Percentiles rank a stretch among this genome's conserved stretches.
These are phyloP conservation scores for Wallemia hederae DNA, from an alignment of 1,284 basidiomycete species.

Conservation along the genomic window DNA sequence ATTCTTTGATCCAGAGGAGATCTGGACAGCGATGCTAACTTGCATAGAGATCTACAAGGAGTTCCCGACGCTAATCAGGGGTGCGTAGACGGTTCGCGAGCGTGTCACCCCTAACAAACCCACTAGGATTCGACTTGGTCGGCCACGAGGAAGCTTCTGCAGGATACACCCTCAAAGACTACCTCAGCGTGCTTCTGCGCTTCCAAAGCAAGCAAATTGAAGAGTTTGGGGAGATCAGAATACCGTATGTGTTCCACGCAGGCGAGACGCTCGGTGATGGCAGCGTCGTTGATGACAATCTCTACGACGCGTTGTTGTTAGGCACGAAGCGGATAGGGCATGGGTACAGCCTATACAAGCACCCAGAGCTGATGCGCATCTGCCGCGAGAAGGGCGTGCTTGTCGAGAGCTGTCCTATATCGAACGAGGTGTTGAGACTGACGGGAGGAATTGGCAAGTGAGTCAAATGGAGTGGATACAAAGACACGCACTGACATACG, in stretches of 20 bases:
- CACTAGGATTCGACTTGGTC: constrained; percentile 43
- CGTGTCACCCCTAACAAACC: constrained; percentile 1
- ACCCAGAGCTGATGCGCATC: constrained; percentile 34
- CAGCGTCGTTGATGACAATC: constrained; percentile 32
- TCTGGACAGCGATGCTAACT: constrained; percentile 38
- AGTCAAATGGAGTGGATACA: background rate
- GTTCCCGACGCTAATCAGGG: constrained; percentile 40
- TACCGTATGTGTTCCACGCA: constrained; percentile 51
- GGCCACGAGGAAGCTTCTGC: constrained; percentile 26
- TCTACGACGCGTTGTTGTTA: constrained; percentile 45
- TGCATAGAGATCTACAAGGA: constrained; percentile 39
- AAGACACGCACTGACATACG: background rate
- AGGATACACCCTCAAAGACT: constrained; percentile 30
- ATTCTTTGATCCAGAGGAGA: constrained; percentile 25
- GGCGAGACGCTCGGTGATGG: constrained; percentile 42
- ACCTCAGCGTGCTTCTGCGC: constrained; percentile 28
- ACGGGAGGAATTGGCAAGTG: background rate
- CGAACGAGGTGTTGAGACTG: background rate
- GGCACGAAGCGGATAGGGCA: constrained; percentile 51
- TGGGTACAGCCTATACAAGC: constrained; percentile 32
- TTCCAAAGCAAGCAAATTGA: constrained; percentile 30
- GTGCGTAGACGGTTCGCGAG: constrained; percentile 17
- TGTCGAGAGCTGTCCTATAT: constrained; percentile 25
- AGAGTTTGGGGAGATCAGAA: constrained; percentile 23
- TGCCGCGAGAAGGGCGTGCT: constrained; percentile 33